Conservation (phyloP, 805 yeast genomes). For the Starmerella tilneyi region DNA sequence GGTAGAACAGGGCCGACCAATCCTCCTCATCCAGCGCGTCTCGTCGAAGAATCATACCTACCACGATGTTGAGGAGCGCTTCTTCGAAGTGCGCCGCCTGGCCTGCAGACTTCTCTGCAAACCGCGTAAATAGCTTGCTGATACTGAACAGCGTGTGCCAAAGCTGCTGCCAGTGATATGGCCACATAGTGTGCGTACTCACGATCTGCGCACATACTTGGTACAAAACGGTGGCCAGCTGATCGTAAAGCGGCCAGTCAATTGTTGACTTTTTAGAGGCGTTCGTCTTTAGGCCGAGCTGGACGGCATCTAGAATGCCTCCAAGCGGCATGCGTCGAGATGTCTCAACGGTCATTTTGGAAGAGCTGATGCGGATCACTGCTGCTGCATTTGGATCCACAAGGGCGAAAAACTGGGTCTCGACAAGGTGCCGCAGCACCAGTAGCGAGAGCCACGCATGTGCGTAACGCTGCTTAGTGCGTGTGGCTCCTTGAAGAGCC, state of each 20-base stretch:
- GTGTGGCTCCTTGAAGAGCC: slow-evolving; percentile 28
- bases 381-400: slow-evolving; percentile 12
- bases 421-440: slow-evolving; percentile 29
- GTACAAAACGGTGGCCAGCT: slow-evolving; percentile 23
- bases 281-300: slow-evolving; percentile 30
- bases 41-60: slow-evolving; percentile 30
- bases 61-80: slow-evolving; percentile 23
- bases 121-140: slow-evolving; percentile 24
- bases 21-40: slow-evolving; percentile 28
- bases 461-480: slow-evolving; percentile 22
- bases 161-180: slow-evolving; percentile 34
- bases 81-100: slow-evolving; percentile 4
- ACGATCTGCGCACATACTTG: slow-evolving; percentile 24
- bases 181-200: slow-evolving; percentile 11
- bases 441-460: slow-evolving; percentile 30
- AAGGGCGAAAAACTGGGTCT: slow-evolving; percentile 17
- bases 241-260: slow-evolving; percentile 28
- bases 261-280: slow-evolving; percentile 20
- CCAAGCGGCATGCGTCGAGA: slow-evolving; percentile 27
- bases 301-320: slow-evolving; percentile 31
- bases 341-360: slow-evolving; percentile 21
- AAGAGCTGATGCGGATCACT: slow-evolving; percentile 17
- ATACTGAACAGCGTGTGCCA: slow-evolving; percentile 31
- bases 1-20: slow-evolving; percentile 30
- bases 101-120: slow-evolving; percentile 3